Conservation (phyloP, 176 grass and related monocot genomes). For the Alopecurus myosuroides region DNA sequence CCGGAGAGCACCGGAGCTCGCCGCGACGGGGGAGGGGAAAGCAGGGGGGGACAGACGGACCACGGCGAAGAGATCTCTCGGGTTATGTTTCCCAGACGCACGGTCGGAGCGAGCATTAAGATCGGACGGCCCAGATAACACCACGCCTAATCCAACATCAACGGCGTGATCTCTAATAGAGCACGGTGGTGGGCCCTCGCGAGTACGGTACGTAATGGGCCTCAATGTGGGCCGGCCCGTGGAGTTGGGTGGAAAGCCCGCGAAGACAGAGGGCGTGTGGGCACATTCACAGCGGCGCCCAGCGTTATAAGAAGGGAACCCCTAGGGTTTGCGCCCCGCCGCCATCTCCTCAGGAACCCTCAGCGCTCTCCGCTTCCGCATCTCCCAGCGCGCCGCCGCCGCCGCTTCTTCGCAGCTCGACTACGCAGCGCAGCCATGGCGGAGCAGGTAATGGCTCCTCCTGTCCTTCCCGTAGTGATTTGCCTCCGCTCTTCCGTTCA, state of each 20-base stretch:
- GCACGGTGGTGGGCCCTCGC: background rate
- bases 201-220: background rate
- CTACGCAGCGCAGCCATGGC: slow-evolving; percentile 50
- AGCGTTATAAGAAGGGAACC: slow-evolving; percentile 22
- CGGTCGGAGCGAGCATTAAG: background rate
- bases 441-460: slow-evolving; percentile 52
- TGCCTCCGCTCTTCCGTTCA: background rate
- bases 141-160: background rate
- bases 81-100: background rate
- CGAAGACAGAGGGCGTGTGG: background rate
- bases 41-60: background rate
- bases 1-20: background rate
- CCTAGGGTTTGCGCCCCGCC: slow-evolving; percentile 41
- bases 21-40: background rate
- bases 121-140: slow-evolving; percentile 4
- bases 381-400: slow-evolving; percentile 13
- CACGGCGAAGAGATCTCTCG: background rate
- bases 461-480: background rate
- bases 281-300: background rate
- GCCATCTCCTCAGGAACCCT: background rate
- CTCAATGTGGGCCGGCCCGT: background rate
- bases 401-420: background rate
- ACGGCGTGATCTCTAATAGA: background rate
- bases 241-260: background rate
- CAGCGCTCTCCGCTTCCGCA: background rate